Base-by-base conservation (phyloP, 164 flowering plant genomes). In the Chloranthus sessilifolius region DNA sequence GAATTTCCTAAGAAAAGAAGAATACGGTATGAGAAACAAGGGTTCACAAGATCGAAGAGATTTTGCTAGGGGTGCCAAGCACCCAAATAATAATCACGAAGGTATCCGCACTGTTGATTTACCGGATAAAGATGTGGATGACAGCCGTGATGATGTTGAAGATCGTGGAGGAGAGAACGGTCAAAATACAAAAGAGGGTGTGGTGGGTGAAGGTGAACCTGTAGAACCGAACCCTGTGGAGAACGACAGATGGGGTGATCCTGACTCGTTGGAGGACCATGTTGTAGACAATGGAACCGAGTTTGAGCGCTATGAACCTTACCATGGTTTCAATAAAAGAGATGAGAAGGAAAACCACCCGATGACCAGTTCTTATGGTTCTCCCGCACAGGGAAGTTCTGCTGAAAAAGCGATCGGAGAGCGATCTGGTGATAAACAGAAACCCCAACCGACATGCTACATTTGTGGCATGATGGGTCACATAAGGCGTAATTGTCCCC, bases 241-340 rank as follows among this genome's bases (percentile, higher is more conserved):
- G 26, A 60, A 48, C 69, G 79, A 56, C 60, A 69, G 81, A 62
- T 75, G 79, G 81, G 80, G 63, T 22, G 69, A 62, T 27, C 55
- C 54, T 50, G 58, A 54, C 35, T 46, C 35, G 5, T 50, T 67
- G 44, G 37, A 54, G 50, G 56, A 54, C 7, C 55, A 52, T 40
- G 64, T 17, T 24, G 33, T 42, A 38, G 76, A 59, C 22, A 52
- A 61, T 66, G 76, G 59, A 25, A 7, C 55, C n/a, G 62, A 53
- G 34, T 65, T 75, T 62, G 78, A 75, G 20, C 60, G 71, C 16
- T 75, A 69, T 68, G 83, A 70, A 49, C 74, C 76, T 55, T 46
- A 56, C 51, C 64, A 53, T 40, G 68, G 63, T 56, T 51, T 50
- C 47, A 72, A 63, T 12, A 42, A 46, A 58, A 63, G 47, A 51